phyloP scores from a whole-genome alignment of 1,284 basidiomycete species.

The Rhodofomes roseus region DNA sequence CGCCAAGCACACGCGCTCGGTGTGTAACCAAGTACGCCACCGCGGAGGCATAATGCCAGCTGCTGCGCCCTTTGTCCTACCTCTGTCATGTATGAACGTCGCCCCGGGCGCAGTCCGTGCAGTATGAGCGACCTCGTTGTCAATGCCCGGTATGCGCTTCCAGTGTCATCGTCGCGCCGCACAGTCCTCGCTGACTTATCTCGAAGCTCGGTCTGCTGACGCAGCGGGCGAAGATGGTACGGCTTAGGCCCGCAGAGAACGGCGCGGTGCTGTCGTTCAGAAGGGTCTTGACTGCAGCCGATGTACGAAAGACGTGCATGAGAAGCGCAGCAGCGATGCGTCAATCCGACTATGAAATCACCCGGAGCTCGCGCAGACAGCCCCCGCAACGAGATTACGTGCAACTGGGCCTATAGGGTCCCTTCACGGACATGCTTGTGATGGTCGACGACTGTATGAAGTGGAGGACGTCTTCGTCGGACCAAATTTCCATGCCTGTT shows the following conservation, averaged over 20 bases:
- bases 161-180: background rate
- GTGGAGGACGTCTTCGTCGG: background rate
- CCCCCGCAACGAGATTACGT: background rate
- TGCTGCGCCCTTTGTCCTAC: background rate
- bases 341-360: background rate
- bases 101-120: background rate
- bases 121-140: background rate
- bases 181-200: conserved; percentile 1
- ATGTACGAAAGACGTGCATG: background rate
- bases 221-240: background rate
- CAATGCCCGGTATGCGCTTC: background rate
- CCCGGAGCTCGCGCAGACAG: background rate
- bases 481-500: background rate
- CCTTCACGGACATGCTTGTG: background rate
- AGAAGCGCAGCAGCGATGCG: background rate
- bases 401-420: background rate
- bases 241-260: background rate
- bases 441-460: background rate
- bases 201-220: conserved; percentile 4
- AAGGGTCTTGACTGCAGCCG: background rate
- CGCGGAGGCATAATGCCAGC: background rate
- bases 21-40: background rate
- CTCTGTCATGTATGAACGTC: background rate
- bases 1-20: background rate
- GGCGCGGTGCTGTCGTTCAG: background rate